These are phyloP conservation scores for Annulohypoxylon truncatum DNA, from an alignment of 2,329 filamentous ascomycete species.

Conservation along the genomic window DNA sequence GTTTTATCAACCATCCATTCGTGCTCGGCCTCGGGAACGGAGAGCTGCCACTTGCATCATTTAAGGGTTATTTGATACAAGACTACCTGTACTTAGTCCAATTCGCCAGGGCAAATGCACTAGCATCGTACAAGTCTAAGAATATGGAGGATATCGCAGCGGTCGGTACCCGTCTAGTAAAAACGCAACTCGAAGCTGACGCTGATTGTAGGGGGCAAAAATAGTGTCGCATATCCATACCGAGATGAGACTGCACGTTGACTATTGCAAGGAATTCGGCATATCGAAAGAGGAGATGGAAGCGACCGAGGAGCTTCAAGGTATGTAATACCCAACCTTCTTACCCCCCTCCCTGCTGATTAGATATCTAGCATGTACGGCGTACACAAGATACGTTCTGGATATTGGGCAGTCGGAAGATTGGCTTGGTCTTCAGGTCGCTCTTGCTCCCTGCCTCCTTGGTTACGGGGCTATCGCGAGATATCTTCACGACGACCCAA, in stretches of 20 bases:
- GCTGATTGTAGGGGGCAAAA: constrained; percentile 63
- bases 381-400: constrained; percentile 86
- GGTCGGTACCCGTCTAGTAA: constrained; percentile 57
- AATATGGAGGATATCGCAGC: constrained; percentile 77
- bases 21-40: constrained; percentile 81
- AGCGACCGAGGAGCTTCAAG: constrained; percentile 77
- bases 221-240: constrained; percentile 81
- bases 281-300: constrained; percentile 80
- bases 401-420: constrained; percentile 90
- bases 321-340: constrained; percentile 54
- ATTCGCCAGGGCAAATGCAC: constrained; percentile 86
- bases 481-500: constrained; percentile 72
- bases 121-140: constrained; percentile 87
- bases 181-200: constrained; percentile 1
- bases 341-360: constrained; percentile 1
- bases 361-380: constrained; percentile 58
- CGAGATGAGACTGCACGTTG: constrained; percentile 84
- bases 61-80: constrained; percentile 90
- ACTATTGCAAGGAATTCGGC: constrained; percentile 85
- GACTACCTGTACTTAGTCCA: constrained; percentile 94
- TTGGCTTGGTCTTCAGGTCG: constrained; percentile 86
- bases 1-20: constrained; percentile 85
- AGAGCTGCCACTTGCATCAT: constrained; percentile 77
- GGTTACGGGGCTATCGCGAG: constrained; percentile 86
- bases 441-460: constrained; percentile 87